Conservation (phyloP, 2,329 filamentous ascomycete genomes). For the Lomentospora prolificans region DNA sequence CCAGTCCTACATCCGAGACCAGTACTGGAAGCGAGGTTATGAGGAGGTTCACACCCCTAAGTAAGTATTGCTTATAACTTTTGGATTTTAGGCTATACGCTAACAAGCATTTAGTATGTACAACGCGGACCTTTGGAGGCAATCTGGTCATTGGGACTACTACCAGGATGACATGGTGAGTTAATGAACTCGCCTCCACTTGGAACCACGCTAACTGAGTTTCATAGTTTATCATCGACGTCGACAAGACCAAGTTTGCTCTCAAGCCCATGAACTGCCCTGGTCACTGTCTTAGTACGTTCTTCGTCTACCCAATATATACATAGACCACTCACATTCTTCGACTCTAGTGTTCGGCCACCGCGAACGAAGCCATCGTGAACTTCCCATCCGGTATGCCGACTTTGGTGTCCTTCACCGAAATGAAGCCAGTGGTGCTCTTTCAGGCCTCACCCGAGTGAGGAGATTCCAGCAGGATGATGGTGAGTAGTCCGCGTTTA, state of each 20-base stretch:
- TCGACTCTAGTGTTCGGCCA: constrained; percentile 12
- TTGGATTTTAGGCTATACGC: not conserved
- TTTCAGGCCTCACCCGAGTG: constrained; percentile 84
- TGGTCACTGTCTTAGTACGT: constrained; percentile 56
- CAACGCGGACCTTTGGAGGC: constrained; percentile 88
- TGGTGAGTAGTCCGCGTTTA: constrained; percentile 20
- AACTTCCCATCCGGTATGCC: constrained; percentile 83
- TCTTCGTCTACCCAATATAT: not conserved
- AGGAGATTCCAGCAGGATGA: constrained; percentile 95
- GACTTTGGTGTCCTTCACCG: constrained; percentile 94
- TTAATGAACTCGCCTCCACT: not conserved
- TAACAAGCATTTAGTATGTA: constrained; percentile 56
- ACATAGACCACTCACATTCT: not conserved
- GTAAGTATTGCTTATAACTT: not conserved
- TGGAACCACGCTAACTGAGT: not conserved
- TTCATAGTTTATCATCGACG: constrained; percentile 45
- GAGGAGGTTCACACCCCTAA: constrained; percentile 89
- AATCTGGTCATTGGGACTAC: constrained; percentile 80
- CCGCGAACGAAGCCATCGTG: constrained; percentile 34
- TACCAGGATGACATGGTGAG: constrained; percentile 81
- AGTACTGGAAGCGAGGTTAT: constrained; percentile 91
- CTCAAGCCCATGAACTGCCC: constrained; percentile 99
- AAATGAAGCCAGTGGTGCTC: constrained; percentile 87
- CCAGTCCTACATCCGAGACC: constrained; percentile 66
- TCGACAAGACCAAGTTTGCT: constrained; percentile 64